A percentile compares a stretch with the other conserved stretches of the same genome.
phyloP scores from a whole-genome alignment of 441 rosid species.

The Populus trichocarpa region DNA sequence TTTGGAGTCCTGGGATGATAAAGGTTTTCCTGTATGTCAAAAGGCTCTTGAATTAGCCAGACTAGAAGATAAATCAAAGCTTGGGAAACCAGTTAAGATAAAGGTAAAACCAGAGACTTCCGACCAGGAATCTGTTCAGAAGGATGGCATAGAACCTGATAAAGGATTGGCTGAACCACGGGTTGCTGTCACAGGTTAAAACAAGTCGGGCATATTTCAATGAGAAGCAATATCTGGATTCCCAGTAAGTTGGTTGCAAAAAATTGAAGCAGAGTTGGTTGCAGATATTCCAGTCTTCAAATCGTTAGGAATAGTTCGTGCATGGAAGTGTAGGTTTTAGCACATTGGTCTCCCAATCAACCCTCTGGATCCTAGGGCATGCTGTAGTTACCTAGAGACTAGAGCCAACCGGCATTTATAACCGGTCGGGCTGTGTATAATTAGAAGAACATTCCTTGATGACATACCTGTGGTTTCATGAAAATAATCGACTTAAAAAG shows the following conservation, averaged over 20 bases:
- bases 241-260: neutral
- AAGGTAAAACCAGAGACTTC: slow-evolving; percentile 40
- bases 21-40: slow-evolving; percentile 69
- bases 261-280: too few relatives aligned
- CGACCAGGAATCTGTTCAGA: slow-evolving; percentile 13
- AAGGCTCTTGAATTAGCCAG: slow-evolving; percentile 81
- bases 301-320: neutral
- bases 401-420: neutral
- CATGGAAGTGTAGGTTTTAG: neutral
- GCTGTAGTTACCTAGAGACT: neutral
- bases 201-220: neutral
- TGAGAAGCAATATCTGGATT: neutral
- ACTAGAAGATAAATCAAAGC: slow-evolving; percentile 67
- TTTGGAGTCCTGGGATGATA: slow-evolving; percentile 82
- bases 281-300: neutral
- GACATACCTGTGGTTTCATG: neutral
- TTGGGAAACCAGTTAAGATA: slow-evolving; percentile 88
- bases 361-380: neutral
- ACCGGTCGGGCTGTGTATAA: neutral
- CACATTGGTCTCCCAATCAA: neutral
- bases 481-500: neutral
- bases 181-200: slow-evolving; percentile 1
- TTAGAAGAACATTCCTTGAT: neutral
- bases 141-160: slow-evolving; percentile 19
- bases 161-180: slow-evolving; percentile 15